phyloP scores from a whole-genome alignment of 2,329 filamentous ascomycete species.

The Trichoderma sp. region DNA sequence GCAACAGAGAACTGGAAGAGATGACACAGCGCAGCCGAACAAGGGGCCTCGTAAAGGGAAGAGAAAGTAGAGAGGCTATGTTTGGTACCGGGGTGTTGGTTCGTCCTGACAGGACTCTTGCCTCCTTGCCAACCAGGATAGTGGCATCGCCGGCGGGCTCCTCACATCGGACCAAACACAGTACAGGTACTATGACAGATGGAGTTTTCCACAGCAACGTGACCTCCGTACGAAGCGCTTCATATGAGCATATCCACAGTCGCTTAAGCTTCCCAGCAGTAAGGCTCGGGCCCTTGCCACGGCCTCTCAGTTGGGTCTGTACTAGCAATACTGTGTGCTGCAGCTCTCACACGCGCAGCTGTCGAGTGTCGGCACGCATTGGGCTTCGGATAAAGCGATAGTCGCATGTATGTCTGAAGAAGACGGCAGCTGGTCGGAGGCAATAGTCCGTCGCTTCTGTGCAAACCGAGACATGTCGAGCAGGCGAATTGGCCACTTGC shows the following conservation, averaged over 20 bases:
- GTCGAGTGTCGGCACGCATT: background rate
- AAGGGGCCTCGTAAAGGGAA: conserved; percentile 1
- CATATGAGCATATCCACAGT: background rate
- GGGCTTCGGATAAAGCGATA: background rate
- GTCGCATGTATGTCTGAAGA: conserved; percentile 12
- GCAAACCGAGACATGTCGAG: background rate
- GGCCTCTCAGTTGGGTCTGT: background rate
- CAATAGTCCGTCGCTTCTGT: background rate
- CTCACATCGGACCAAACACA: conserved; percentile 3
- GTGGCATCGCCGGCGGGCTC: background rate
- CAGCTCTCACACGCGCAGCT: background rate
- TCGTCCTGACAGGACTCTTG: conserved; percentile 1
- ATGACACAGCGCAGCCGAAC: background rate
- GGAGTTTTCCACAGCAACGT: background rate
- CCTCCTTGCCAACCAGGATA: background rate
- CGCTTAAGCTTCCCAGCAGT: background rate
- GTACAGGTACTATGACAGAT: background rate
- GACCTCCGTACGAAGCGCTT: background rate
- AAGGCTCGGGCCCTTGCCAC: background rate
- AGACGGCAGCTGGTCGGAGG: background rate
- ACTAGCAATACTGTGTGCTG: background rate
- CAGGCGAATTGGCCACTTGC: conserved; percentile 1
- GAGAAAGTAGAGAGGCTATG: background rate
- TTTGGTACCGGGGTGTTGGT: conserved; percentile 7
- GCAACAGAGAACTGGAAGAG: background rate